Evolutionary conservation across 2,329 filamentous ascomycete genomes (phyloP).

Genomic region (Chaetomiaceae sp.): DNA sequence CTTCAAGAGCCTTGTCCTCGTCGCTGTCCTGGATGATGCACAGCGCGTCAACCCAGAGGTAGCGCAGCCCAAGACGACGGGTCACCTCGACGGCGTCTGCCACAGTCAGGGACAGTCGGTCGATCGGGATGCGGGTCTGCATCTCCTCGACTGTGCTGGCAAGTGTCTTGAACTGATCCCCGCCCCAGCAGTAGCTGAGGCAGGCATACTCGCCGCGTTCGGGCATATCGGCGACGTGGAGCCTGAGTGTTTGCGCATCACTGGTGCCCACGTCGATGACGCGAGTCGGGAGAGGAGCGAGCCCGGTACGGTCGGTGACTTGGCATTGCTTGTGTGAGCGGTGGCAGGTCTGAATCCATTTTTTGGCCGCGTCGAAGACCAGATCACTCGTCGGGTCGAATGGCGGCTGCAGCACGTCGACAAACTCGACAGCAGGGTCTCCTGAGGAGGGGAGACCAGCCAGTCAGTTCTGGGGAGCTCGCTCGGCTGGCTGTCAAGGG

Average conservation of each 20-base stretch:
- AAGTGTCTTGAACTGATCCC: neutral
- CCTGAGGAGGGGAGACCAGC: neutral
- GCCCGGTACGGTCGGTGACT: neutral
- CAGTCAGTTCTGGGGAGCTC: no score
- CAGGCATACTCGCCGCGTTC: neutral
- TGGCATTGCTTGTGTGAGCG: neutral
- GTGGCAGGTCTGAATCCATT: neutral
- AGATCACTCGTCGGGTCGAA: neutral
- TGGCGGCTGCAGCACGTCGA: neutral
- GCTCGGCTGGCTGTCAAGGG: no score
- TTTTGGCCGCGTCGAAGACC: neutral
- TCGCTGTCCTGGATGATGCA: neutral
- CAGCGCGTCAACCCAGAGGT: neutral
- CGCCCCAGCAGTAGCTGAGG: conserved; percentile 6
- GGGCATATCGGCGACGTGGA: neutral
- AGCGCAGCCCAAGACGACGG: neutral
- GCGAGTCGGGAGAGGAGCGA: neutral
- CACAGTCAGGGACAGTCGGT: neutral
- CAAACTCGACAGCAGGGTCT: neutral
- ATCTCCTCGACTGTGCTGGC: neutral
- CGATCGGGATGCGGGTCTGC: neutral
- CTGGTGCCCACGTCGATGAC: neutral
- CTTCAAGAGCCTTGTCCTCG: neutral
- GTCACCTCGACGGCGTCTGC: neutral
- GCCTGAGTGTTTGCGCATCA: neutral